Percentiles rank a stretch among this genome's conserved stretches.
phyloP scores from a whole-genome alignment of 345 rosid species.

The Bretschneidera sinensis region DNA sequence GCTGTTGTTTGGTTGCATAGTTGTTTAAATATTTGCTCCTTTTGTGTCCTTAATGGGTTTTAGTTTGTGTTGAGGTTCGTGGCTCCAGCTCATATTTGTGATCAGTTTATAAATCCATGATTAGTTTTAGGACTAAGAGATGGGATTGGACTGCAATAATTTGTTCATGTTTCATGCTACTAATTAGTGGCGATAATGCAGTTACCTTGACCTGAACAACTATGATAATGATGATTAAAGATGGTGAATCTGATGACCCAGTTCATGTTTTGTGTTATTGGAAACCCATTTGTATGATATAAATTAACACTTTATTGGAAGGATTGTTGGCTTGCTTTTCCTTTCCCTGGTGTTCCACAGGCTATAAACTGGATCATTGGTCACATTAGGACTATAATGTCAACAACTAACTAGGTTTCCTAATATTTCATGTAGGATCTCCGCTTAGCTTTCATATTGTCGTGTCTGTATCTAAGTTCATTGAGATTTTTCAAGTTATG shows the following conservation, averaged over 20 bases:
- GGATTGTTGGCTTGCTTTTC: too few species aligned
- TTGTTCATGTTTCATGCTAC: neutral
- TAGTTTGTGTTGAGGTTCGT: neutral
- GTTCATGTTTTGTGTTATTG: neutral
- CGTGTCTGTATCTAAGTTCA: too few species aligned
- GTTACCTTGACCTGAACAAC: neutral
- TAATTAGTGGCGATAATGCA: neutral
- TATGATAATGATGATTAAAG: neutral
- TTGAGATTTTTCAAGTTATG: neutral
- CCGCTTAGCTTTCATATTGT: too few species aligned
- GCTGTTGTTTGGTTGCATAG: neutral
- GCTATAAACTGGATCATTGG: too few species aligned
- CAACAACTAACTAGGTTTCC: too few species aligned
- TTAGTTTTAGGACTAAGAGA: neutral
- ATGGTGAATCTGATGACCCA: neutral
- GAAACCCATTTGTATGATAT: too few species aligned
- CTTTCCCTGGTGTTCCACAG: too few species aligned
- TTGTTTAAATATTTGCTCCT: neutral
- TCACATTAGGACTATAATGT: too few species aligned
- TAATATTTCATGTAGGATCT: too few species aligned
- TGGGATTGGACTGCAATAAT: neutral
- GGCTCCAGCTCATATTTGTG: neutral
- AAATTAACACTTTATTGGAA: too few species aligned
- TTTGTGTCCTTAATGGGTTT: neutral
- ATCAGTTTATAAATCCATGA: neutral